Evolutionary conservation across 805 yeast species (phyloP), one percentile per base, ranked within the genome.

Genomic region (Myxozyma kluyveri): DNA sequence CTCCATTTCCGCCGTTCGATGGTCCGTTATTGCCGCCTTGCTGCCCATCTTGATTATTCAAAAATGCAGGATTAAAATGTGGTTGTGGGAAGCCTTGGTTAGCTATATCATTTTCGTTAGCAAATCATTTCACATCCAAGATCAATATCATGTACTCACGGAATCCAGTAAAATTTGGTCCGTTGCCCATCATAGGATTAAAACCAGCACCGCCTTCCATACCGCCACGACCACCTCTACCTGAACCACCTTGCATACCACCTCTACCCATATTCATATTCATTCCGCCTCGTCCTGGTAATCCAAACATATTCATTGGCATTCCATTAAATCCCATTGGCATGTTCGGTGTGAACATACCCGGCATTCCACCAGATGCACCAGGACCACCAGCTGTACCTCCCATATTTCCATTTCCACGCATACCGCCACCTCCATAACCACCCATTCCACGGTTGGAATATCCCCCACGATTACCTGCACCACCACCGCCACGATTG

Each of bases 31-130:
- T 24, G 36, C 46, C 17, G 23, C 50, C 43, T 33, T 55, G 53
- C 37, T 43, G 38, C 21, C 49, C 38, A 23, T 52, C 50, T 33
- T 61, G 54, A n/a, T 54, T 54, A 21, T 47, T 47, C 33, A 54
- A 48, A 31, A 56, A 56, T 12, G 59, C 60, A 18, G 60, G 60
- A 41, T 49, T 54, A 27, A 56, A 56, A 27, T 54, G 60, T 21
- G 55, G 53, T 37, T 54, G 60, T 2, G 60, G 59, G 26, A 54
- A 54, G 21, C 54, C 57, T 36, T 48, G 52, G 2, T 42, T 54
- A 22, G 58, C 57, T 56, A 26, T 4, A 42, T 6, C 23, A n/a
- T n/a, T n/a, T 14, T 4, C 23, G 31, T 39, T 19, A 49, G 37
- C 23, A 31, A 19, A 7, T 21, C 7, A 6, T 3, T 26, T 29